Evolutionary conservation across 2,329 filamentous ascomycete genomes (phyloP), one percentile per base, ranked within the genome.

Genomic region (Byssochlamys sp.): DNA sequence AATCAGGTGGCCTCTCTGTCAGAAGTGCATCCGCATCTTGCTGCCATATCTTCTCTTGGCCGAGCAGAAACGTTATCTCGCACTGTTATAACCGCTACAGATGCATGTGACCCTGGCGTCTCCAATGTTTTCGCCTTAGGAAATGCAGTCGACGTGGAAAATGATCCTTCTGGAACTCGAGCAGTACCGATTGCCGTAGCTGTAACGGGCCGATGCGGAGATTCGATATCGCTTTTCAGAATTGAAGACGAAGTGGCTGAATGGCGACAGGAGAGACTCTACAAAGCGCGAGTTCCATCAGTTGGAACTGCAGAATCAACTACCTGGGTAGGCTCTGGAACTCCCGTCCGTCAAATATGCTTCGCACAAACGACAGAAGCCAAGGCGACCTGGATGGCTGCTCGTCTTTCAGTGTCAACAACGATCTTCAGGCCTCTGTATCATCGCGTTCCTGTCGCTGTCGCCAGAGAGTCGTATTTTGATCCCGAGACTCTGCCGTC

Each of bases 281-380:
- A 48, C 7, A 56, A 73, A 66, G 67, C 67, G 76, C 57, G 70
- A 67, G 60, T 78, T 1, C 75, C 76, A 5, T 72, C 72, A 1
- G 66, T 79, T 28, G 69, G 70, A n/a, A 60, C 68, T 52, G 68
- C 72, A 26, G 77, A 80, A 31, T 69, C 68, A 55, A 73, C 73
- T 5, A 75, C 74, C 61, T 85, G 81, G 81, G 71, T 71, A 31
- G 73, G 75, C 29, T 70, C 71, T 54, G 77, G 77, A 12, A 74
- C 76, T 2, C 77, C 80, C 1, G 77, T 85, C 57, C 78, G 77
- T 60, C 82, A 85, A 62, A 67, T 85, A 2, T 73, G 71, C 62
- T 83, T 83, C 65, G 74, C 80, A 10, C 72, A 76, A 45, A 61
- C 70, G 14, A 63, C 76, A 1, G 73, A 78, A 27, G 70, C 75